Base-by-base conservation (phyloP, 176 grass and related monocot genomes). In the Oryza glaberrima region DNA sequence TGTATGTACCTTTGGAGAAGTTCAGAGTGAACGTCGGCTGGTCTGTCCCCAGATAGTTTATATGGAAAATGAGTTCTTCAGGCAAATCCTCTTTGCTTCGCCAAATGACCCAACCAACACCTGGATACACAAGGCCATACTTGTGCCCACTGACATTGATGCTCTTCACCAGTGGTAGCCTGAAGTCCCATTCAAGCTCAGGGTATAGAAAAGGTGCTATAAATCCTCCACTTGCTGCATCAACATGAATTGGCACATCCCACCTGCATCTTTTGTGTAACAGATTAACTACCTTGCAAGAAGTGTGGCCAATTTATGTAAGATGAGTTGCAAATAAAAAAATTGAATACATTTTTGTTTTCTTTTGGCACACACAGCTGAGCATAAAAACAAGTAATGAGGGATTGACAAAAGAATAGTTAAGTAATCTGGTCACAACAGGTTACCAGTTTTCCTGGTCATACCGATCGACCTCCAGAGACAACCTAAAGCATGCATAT, bases 101-200 rank as follows among this genome's bases (percentile, higher is more conserved):
- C 92, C 92, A 94, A 20, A 94, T 69, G 38, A 94, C 92, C 92
- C 92, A 94, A 63, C 92, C 92, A 65, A 94, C 66, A 22, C 92
- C 92, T 7, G 92, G 75, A 41, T 94, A 94, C 9, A 94, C 92
- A 72, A 94, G 85, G 43, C 92, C 92, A 81, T 91, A 94, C 66
- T 94, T 94, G 69, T 91, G 92, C 8, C 92, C 92, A 81, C 92
- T 94, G 40, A 91, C 92, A 48, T 94, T 94, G 17, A 94, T 94
- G 76, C 92, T 94, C 88, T 89, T 94, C 30, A 94, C 92, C n/a
- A 91, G 77, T 32, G 92, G 92, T 69, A 94, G 56, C 78, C 89
- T 70, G 77, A 94, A 94, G 67, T 94, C 92, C 89, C 92, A 94
- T 68, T 86, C 71, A 54, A 94, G 83, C 19, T 94, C 80, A 23